phyloP scores from a whole-genome alignment of 805 yeast species.

The Yueomyces sinensis region DNA sequence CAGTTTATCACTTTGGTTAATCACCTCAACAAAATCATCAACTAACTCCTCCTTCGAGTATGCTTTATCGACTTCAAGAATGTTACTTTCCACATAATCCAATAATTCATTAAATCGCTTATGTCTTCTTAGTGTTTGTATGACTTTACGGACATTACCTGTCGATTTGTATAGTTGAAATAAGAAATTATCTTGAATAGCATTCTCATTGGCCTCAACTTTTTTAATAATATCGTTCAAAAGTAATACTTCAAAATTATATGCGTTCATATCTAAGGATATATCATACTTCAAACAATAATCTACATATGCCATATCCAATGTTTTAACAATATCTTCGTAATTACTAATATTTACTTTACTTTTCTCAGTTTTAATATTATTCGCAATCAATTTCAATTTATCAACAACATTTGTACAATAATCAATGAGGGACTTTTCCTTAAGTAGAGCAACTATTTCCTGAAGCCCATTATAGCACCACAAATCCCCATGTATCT shows the following conservation, averaged over 20 bases:
- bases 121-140: constrained; percentile 5
- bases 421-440: constrained; percentile 10
- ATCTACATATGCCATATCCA: constrained; percentile 11
- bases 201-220: constrained; percentile 1
- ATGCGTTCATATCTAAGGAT: constrained; percentile 3
- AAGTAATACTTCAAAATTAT: constrained; percentile 7
- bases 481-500: constrained; percentile 21
- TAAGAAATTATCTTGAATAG: constrained; percentile 2
- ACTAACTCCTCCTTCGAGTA: constrained; percentile 5
- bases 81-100: constrained; percentile 4
- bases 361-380: constrained; percentile 1
- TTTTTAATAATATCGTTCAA: constrained; percentile 8
- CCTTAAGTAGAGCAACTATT: constrained; percentile 5
- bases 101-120: constrained; percentile 3
- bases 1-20: constrained; percentile 1
- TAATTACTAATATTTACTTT: constrained; percentile 5
- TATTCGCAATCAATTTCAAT: constrained; percentile 2
- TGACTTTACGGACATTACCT: constrained; percentile 1
- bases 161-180: constrained; percentile 7
- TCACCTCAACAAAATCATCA: constrained; percentile 9
- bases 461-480: constrained; percentile 15
- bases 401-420: constrained; percentile 5
- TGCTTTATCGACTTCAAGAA: constrained; percentile 4
- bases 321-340: constrained; percentile 10
- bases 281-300: neutral